Evolutionary conservation across 2,329 filamentous ascomycete species (phyloP), one percentile per base, ranked within the genome.

Genomic region (Ceratocystiopsis sp.): DNA sequence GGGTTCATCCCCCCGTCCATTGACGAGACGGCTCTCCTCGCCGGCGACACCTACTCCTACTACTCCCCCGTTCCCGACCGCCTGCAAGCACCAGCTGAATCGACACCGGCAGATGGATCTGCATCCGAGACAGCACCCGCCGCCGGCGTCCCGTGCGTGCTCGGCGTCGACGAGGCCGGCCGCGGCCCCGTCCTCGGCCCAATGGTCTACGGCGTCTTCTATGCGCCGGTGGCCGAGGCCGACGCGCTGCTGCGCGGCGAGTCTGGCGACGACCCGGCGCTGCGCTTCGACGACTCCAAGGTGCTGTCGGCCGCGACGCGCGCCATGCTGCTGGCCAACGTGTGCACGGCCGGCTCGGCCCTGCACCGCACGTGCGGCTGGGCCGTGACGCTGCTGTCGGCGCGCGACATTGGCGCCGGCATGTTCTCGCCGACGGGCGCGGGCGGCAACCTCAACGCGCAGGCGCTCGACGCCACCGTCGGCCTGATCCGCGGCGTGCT

Each of bases 211-310:
- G 73, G 69, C 50, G 65, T 78, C 53, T 80, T 79, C 63, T 78
- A 73, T 64, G 83, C 93, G 50, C 93, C 93, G 42, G 60, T 84
- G 2, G 69, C 76, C 0, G 66, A 77, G 25, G 73, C 79, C 21
- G 77, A 80, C 55, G 71, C 80, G 1, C 75, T 95, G 25, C 77
- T 96, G 18, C 80, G 84, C 4, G 49, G 49, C 37, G 41, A 48
- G 45, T 17, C 37, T 9, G 38, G 40, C 34, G 41, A 43, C 6
- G 40, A 42, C n/a, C 21, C 43, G 15, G 75, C 77, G 4, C 80
- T 94, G 65, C 82, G 80, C 65, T 95, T 95, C 63, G 82, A 95
- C 67, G 89, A 96, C 67, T 93, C 83, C 58, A 96, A 96, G 64
- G 84, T 86, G 6, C 75, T 96, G 35, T 93, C 82, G 0, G 75